Evolutionary conservation across 2,329 filamentous ascomycete genomes (phyloP), one percentile per base, ranked within the genome.

Genomic region (Alternaria angustiovoidea): DNA sequence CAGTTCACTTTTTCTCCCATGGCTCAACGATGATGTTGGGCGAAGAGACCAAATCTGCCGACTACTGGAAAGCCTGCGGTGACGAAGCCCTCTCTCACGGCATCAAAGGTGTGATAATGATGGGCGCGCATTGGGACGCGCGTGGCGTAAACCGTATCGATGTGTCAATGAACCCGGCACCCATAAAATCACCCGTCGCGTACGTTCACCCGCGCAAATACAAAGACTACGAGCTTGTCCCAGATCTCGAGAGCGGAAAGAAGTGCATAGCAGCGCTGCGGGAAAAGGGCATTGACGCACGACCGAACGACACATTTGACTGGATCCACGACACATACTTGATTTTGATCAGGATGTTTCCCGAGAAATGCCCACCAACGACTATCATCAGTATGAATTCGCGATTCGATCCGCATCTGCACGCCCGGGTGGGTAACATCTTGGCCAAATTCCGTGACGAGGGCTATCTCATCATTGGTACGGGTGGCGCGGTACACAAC

Each of bases 251-350:
- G 5, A 86, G 81, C 9, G 83, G 81, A 0, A 74, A 83, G 18
- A 78, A 79, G 8, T 85, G 85, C 69, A 81, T 89, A 46, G 65
- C 75, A 0, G 77, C 87, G 52, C 81, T 91, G 2, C 65, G 75
- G 5, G 70, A 73, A 2, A 81, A 82, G 2, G 87, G 88, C 8
- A 85, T 90, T 75, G 80, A 86, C 34, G 86, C 83, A 1, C 71
- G 75, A 4, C 78, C 74, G 1, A 88, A 90, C 69, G 67, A 81
- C 0, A 80, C 71, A 0, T 91, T 91, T 64, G 86, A 91, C 70
- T 91, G 88, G 89, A 91, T 91, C 71, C 88, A 91, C 79, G 89
- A 91, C 75, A 89, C 87, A 0, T 91, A 87, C 70, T 82, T 91
- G 3, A 85, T 91, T 57, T 79, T 91, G 8, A 89, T 91, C 71